phyloP scores from a whole-genome alignment of 805 yeast genomes.

The Blastobotrys terrestris region DNA sequence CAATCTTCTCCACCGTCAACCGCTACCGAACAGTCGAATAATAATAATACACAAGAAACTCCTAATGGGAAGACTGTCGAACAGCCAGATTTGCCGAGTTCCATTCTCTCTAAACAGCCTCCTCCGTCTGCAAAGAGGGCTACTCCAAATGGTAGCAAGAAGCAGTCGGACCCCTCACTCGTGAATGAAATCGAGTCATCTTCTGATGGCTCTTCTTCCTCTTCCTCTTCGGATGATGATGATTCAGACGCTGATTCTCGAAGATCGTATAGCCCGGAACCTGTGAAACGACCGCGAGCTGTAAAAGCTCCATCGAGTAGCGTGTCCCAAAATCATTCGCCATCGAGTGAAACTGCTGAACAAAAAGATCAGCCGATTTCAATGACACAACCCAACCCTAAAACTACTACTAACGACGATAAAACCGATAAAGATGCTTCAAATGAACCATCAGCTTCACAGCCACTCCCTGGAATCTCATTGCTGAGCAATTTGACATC shows the following conservation, averaged over 20 bases:
- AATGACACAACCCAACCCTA: background rate
- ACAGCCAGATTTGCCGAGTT: background rate
- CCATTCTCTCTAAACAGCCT: background rate
- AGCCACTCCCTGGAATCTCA: background rate
- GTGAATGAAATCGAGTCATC: background rate
- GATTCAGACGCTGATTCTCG: slow-evolving; percentile 7
- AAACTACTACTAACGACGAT: background rate
- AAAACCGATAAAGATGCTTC: background rate
- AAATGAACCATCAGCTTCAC: background rate
- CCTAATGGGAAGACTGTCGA: background rate
- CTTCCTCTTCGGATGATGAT: slow-evolving; percentile 10
- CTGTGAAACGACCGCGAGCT: slow-evolving; percentile 11
- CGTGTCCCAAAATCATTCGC: background rate
- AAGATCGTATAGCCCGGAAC: slow-evolving; percentile 12
- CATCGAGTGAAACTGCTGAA: background rate
- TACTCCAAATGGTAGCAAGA: background rate
- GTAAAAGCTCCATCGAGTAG: slow-evolving; percentile 11
- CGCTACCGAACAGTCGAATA: too few relatives aligned
- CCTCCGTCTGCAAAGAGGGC: background rate
- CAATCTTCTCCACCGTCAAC: too few relatives aligned
- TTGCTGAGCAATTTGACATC: slow-evolving; percentile 9
- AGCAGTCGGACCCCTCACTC: background rate
- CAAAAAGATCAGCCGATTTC: background rate
- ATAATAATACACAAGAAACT: background rate
- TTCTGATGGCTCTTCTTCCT: slow-evolving; percentile 3